These are phyloP conservation scores for Mortierella alpina DNA, from an alignment of 192 early-diverging fungal species.

Conservation along the genomic window DNA sequence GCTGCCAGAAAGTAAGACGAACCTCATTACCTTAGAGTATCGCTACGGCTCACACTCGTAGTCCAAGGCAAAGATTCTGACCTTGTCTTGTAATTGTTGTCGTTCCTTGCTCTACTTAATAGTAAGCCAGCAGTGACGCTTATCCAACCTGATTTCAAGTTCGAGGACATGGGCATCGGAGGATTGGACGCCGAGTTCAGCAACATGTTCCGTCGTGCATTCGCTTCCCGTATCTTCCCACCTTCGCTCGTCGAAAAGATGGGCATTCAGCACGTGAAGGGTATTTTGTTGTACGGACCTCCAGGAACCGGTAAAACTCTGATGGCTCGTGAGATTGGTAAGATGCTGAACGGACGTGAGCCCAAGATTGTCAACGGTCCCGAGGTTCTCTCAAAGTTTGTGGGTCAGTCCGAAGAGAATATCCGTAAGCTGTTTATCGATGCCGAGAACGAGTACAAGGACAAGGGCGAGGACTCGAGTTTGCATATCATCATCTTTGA, in stretches of 20 bases:
- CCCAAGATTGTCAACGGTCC: constrained; percentile 97
- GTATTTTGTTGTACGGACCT: constrained; percentile 90
- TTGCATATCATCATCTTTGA: constrained; percentile 99
- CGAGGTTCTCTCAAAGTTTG: constrained; percentile 95
- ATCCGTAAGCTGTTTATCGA: constrained; percentile 95
- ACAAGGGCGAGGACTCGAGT: constrained; percentile 87
- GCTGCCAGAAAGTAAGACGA: constrained; percentile 59
- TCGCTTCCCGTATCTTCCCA: constrained; percentile 97
- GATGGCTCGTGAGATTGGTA: constrained; percentile 98
- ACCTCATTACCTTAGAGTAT: neutral
- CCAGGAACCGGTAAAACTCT: constrained; percentile 98
- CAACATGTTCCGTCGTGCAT: constrained; percentile 95
- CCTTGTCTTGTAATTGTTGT: constrained; percentile 14
- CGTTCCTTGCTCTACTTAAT: neutral
- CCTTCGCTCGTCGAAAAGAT: constrained; percentile 91
- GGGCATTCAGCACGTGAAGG: constrained; percentile 98
- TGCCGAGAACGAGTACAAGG: constrained; percentile 96
- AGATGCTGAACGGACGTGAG: constrained; percentile 96
- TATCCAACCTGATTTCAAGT: constrained; percentile 95
- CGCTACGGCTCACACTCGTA: neutral
- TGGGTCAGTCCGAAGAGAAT: constrained; percentile 97
- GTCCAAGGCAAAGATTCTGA: neutral
- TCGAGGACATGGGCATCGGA: constrained; percentile 98
- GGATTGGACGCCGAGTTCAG: constrained; percentile 95
- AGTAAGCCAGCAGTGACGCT: constrained; percentile 77